Base-by-base conservation (phyloP, 371 early-diverging fungal species). In the Dinochytrium kinnereticum region DNA sequence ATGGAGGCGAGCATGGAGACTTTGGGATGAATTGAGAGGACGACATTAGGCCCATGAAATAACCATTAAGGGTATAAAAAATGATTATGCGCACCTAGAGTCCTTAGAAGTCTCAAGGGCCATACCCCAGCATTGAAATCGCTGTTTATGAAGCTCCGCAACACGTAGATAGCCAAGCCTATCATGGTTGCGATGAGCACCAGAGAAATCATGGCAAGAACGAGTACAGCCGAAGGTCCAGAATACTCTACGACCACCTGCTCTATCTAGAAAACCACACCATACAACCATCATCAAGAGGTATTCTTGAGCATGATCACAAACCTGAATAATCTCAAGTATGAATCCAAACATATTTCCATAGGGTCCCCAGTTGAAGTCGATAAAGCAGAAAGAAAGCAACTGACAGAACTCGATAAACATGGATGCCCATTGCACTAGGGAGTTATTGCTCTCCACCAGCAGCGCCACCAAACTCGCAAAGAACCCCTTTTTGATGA, bases 101-200 rank as follows among this genome's bases (percentile, higher is more conserved):
- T 70, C 64, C 78, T 36, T 10, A 77, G 69, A 19, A 74, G 31
- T 33, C 78, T 17, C 17, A 77, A 53, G 7, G 78, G 78, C 78
- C 78, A 77, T 0, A 77, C 75, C 1, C 73, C 73, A 28, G 57
- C 33, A 37, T 77, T 74, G 68, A 77, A 77, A 44, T 77, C 78
- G 30, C 74, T 77, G 19, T 39, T 70, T 39, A 72, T 59, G 68
- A 77, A 77, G 0, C 70, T 65, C 44, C 64, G 65, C 51, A 77
- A 34, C 26, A 77, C 78, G 55, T 77, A 77, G 26, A 71, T 21
- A 1, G 78, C 78, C 21, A 77, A 65, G 15, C 34, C 28, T n/a
- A 73, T 24, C 78, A 77, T 74, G 1, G 57, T 71, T 5, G 40
- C 64, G 38, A 74, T 77, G 57, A 76, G 36, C 30, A 70, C 53